phyloP scores from a whole-genome alignment of 2,329 filamentous ascomycete species.

The Knufia petricola region DNA sequence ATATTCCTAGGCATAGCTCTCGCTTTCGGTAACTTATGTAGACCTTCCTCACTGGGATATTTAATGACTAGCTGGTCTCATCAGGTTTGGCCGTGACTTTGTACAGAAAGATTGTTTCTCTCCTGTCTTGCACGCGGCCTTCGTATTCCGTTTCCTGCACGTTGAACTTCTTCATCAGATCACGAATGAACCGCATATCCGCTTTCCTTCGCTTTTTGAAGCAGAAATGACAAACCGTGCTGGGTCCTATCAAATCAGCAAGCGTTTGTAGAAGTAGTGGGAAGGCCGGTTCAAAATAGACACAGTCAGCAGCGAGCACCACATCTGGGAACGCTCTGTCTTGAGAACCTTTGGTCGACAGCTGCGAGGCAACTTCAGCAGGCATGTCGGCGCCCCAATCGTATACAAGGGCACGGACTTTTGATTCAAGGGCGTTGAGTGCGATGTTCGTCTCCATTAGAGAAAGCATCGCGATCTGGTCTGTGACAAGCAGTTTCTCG shows the following conservation, averaged over 20 bases:
- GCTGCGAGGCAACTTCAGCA: not conserved
- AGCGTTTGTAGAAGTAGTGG: constrained; percentile 75
- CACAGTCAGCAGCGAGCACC: constrained; percentile 90
- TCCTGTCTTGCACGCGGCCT: constrained; percentile 41
- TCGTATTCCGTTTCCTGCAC: constrained; percentile 55
- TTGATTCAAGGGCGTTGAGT: constrained; percentile 61
- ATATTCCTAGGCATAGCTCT: no score
- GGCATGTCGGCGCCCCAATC: constrained; percentile 57
- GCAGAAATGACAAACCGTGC: constrained; percentile 72
- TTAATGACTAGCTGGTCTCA: not conserved
- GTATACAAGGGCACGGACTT: constrained; percentile 59
- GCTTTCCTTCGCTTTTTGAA: constrained; percentile 87
- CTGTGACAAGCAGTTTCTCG: constrained; percentile 61
- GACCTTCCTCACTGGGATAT: no score
- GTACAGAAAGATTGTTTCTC: constrained; percentile 53
- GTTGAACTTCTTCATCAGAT: constrained; percentile 56
- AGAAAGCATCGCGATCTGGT: constrained; percentile 74
- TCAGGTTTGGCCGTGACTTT: constrained; percentile 9
- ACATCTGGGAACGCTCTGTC: constrained; percentile 52
- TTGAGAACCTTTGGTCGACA: not conserved
- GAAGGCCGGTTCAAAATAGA: constrained; percentile 95
- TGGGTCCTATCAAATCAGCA: constrained; percentile 56
- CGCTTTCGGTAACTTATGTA: no score
- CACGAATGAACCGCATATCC: constrained; percentile 65
- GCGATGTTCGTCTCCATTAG: constrained; percentile 80